A percentile compares a stretch with the other conserved stretches of the same genome.
phyloP scores from a whole-genome alignment of 805 yeast species.

The Candida pseudofarinosa region DNA sequence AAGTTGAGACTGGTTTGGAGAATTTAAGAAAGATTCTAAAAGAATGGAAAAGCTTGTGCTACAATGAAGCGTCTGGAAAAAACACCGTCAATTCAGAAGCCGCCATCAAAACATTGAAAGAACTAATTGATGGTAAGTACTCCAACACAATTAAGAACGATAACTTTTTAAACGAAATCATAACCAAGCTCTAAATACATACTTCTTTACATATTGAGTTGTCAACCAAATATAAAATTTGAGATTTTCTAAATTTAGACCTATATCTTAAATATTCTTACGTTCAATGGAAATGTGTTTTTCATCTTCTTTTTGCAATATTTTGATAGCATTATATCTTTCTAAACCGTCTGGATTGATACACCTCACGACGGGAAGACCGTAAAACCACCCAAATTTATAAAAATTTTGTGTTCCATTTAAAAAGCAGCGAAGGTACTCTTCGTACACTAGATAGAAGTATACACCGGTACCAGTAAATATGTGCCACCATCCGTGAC shows the following conservation, averaged over 20 bases:
- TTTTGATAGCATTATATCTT: constrained; percentile 13
- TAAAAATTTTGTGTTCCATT: constrained; percentile 54
- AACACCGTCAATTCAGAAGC: constrained; percentile 30
- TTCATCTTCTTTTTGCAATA: constrained; percentile 13
- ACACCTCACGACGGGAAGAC: constrained; percentile 49
- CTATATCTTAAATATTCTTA: constrained; percentile 9
- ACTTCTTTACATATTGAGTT: too few species aligned
- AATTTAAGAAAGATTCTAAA: constrained; percentile 45
- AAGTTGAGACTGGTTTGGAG: constrained; percentile 52
- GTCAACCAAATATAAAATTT: too few species aligned
- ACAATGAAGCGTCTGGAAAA: constrained; percentile 14
- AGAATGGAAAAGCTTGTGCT: constrained; percentile 50
- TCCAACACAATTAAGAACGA: constrained; percentile 23
- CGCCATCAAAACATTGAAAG: constrained; percentile 36
- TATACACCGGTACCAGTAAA: constrained; percentile 86
- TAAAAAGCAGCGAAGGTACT: constrained; percentile 67
- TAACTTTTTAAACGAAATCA: constrained; percentile 44
- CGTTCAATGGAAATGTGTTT: constrained; percentile 5
- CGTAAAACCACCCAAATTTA: constrained; percentile 53
- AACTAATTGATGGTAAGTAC: constrained; percentile 25
- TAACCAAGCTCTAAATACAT: constrained; percentile 25
- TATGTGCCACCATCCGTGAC: constrained; percentile 98
- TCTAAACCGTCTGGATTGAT: constrained; percentile 24
- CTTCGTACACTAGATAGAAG: constrained; percentile 74
- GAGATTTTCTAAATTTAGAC: background rate